Evolutionary conservation across 768 basidiomycete genomes (phyloP).

Genomic region (Termitomyces titanicus): DNA sequence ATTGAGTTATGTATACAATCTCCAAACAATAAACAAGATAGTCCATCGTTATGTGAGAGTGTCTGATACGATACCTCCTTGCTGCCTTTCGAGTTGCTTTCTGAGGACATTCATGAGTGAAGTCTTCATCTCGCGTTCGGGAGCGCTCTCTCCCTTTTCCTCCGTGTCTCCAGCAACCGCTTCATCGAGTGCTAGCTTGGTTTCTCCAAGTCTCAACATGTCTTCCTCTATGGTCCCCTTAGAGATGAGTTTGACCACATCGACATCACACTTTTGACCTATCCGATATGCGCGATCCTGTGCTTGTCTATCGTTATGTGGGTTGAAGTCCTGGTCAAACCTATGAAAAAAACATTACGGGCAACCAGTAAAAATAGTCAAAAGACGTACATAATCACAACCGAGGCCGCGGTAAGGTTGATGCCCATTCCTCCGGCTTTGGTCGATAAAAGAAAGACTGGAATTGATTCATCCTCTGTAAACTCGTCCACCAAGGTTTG

Average conservation of each 20-base stretch:
- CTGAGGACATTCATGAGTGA: conserved; percentile 83
- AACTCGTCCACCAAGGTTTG: conserved; percentile 96
- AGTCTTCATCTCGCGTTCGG: conserved; percentile 80
- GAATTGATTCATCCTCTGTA: conserved; percentile 81
- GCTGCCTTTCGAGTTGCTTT: conserved; percentile 71
- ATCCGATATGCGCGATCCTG: conserved; percentile 98
- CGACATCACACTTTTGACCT: conserved; percentile 91
- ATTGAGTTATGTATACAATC: not conserved
- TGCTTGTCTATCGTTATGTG: conserved; percentile 96
- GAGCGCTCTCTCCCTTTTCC: conserved; percentile 55
- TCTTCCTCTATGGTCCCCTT: conserved; percentile 95
- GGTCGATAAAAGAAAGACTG: conserved; percentile 87
- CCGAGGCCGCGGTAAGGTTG: conserved; percentile 92
- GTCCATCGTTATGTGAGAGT: not conserved
- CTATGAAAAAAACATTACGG: conserved; percentile 29
- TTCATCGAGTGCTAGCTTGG: conserved; percentile 89
- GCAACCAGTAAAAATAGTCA: conserved; percentile 2
- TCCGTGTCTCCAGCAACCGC: conserved; percentile 85
- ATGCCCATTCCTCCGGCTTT: conserved; percentile 97
- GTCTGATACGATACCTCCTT: conserved; percentile 21
- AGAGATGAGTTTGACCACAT: conserved; percentile 91
- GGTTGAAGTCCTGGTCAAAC: conserved; percentile 99
- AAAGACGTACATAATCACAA: conserved; percentile 77
- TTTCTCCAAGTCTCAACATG: conserved; percentile 85
- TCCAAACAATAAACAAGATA: not conserved